Evolutionary conservation across 768 basidiomycete species (phyloP).

Genomic region (Lactarius evosmus): DNA sequence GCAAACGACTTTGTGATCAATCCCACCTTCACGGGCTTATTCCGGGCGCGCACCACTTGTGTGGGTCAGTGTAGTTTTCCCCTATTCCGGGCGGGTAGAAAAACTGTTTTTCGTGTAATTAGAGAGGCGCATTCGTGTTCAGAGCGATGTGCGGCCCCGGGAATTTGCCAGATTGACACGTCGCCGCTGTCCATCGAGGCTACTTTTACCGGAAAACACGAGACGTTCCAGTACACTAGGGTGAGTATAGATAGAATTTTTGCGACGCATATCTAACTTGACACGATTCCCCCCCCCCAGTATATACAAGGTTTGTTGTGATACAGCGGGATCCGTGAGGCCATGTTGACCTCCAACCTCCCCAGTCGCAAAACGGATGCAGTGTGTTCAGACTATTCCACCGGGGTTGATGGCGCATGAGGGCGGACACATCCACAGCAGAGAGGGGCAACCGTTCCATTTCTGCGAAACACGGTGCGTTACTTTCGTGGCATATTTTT

Average conservation of each 20-base stretch:
- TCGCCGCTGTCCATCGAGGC: slow-evolving; percentile 58
- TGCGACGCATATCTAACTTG: not conserved
- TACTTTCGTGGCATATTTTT: not conserved
- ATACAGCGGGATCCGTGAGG: not conserved
- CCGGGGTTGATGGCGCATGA: slow-evolving; percentile 42
- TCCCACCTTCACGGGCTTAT: slow-evolving; percentile 52
- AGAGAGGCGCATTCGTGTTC: slow-evolving; percentile 54
- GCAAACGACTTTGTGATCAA: slow-evolving; percentile 49
- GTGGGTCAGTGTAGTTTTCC: slow-evolving; percentile 43
- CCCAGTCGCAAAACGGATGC: slow-evolving; percentile 48
- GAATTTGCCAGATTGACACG: slow-evolving; percentile 59
- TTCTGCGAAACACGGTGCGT: slow-evolving; percentile 50
- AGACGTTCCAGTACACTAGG: slow-evolving; percentile 65
- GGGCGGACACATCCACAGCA: slow-evolving; percentile 49
- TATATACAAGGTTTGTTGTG: slow-evolving; percentile 49
- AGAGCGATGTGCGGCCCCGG: slow-evolving; percentile 41
- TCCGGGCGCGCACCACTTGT: slow-evolving; percentile 45
- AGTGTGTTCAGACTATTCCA: slow-evolving; percentile 47
- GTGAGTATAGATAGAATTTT: slow-evolving; percentile 32
- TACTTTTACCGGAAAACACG: slow-evolving; percentile 56
- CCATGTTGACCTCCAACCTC: not conserved
- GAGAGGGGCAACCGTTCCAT: slow-evolving; percentile 46
- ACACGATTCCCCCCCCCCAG: slow-evolving; percentile 31
- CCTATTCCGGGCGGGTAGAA: not conserved
- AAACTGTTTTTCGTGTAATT: not conserved